Evolutionary conservation across 805 yeast species (phyloP).

Genomic region (Kazachstania martiniae): DNA sequence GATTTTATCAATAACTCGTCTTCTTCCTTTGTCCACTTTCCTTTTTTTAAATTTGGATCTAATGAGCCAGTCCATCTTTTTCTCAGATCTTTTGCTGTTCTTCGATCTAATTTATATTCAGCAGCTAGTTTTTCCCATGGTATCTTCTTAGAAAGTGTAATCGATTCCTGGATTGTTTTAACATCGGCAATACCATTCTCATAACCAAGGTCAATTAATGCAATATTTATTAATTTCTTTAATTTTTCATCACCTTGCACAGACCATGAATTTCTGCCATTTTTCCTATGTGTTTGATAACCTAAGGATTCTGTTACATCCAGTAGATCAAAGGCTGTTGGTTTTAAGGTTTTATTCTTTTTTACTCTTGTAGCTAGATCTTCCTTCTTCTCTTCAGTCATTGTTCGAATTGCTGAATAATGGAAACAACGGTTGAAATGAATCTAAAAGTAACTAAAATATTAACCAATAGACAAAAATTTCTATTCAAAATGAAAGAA

Average conservation of each 20-base stretch:
- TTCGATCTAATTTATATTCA: conserved; percentile 33
- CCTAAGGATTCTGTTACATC: conserved; percentile 62
- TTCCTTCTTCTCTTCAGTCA: too few relatives aligned
- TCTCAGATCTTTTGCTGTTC: conserved; percentile 74
- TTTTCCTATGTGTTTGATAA: conserved; percentile 58
- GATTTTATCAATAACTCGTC: conserved; percentile 58
- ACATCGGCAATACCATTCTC: conserved; percentile 27
- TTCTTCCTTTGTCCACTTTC: conserved; percentile 79
- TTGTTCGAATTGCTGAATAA: too few relatives aligned
- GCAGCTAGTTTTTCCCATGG: conserved; percentile 55
- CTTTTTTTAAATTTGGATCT: conserved; percentile 73
- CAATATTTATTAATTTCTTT: conserved; percentile 31
- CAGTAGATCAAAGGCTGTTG: conserved; percentile 29
- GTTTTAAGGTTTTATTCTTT: conserved; percentile 13
- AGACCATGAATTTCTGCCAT: conserved; percentile 60
- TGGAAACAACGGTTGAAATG: too few relatives aligned
- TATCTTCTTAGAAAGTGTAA: conserved; percentile 27
- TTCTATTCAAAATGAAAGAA: too few relatives aligned
- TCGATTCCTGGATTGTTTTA: conserved; percentile 19
- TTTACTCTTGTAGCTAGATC: too few relatives aligned
- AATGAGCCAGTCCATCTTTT: conserved; percentile 82
- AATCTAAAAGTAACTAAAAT: too few relatives aligned
- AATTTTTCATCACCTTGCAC: conserved; percentile 59
- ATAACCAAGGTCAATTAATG: conserved; percentile 27
- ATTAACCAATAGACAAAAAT: too few relatives aligned